Evolutionary conservation across 2,329 filamentous ascomycete genomes (phyloP).

Genomic region (Fusarium albidum): DNA sequence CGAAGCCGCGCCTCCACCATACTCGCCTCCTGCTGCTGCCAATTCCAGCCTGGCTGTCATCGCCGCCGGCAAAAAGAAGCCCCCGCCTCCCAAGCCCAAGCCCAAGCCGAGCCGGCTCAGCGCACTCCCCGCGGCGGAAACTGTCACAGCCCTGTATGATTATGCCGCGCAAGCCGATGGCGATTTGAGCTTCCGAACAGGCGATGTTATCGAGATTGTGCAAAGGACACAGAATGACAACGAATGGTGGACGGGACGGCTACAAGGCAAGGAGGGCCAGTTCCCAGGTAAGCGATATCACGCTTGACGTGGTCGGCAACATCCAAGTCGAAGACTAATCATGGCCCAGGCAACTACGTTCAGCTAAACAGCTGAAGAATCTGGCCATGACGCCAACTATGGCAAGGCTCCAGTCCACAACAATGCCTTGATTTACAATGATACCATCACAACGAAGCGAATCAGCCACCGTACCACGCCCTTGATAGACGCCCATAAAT

Average conservation of each 20-base stretch:
- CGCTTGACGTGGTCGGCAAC: not conserved
- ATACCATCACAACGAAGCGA: slow-evolving; percentile 22
- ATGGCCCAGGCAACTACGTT: slow-evolving; percentile 58
- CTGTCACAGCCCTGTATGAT: slow-evolving; percentile 90
- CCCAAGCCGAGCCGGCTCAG: slow-evolving; percentile 82
- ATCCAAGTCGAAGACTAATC: slow-evolving; percentile 34
- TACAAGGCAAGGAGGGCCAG: slow-evolving; percentile 84
- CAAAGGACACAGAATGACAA: slow-evolving; percentile 87
- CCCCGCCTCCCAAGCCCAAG: slow-evolving; percentile 70
- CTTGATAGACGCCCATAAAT: slow-evolving; percentile 25
- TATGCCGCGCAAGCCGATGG: slow-evolving; percentile 96
- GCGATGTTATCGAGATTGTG: slow-evolving; percentile 90
- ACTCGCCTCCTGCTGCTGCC: slow-evolving; percentile 59
- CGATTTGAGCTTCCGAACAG: slow-evolving; percentile 87
- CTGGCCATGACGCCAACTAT: not conserved
- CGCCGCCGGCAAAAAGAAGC: slow-evolving; percentile 69
- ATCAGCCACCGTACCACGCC: slow-evolving; percentile 15
- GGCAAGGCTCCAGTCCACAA: slow-evolving; percentile 1
- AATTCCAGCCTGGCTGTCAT: slow-evolving; percentile 55
- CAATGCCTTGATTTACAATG: slow-evolving; percentile 16
- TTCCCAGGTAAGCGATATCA: slow-evolving; percentile 86
- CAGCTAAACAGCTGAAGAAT: slow-evolving; percentile 44
- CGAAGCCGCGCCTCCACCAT: slow-evolving; percentile 74
- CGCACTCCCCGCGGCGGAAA: slow-evolving; percentile 73
- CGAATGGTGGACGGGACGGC: slow-evolving; percentile 93